These are phyloP conservation scores for Tylopilus cervinicoccineus DNA, from an alignment of 768 basidiomycete genomes.

Conservation along the genomic window DNA sequence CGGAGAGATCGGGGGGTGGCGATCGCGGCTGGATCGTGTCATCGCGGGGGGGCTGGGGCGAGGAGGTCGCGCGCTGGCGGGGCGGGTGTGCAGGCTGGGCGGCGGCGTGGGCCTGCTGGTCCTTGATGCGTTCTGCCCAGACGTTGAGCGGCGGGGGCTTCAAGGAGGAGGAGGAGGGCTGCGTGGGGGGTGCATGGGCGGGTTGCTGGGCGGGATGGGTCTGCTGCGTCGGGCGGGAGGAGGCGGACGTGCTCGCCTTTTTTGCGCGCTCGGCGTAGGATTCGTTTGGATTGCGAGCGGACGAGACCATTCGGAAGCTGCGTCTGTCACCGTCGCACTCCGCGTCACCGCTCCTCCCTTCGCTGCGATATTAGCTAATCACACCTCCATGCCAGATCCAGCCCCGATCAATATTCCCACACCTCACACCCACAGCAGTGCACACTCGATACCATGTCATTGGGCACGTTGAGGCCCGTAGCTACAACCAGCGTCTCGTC, in stretches of 20 bases:
- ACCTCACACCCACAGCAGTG: too few relatives aligned
- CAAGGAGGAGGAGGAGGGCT: slow-evolving; percentile 7
- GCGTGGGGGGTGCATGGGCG: background rate
- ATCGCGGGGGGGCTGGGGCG: slow-evolving; percentile 13
- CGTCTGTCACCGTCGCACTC: slow-evolving; percentile 22
- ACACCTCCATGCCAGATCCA: slow-evolving; percentile 9
- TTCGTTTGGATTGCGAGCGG: slow-evolving; percentile 37
- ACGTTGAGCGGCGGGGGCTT: slow-evolving; percentile 34
- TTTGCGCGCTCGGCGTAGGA: slow-evolving; percentile 58
- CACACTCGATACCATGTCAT: too few relatives aligned
- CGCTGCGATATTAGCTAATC: slow-evolving; percentile 17
- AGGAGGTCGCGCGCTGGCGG: slow-evolving; percentile 10
- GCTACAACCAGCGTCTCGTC: slow-evolving; percentile 9
- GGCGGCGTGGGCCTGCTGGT: slow-evolving; percentile 32
- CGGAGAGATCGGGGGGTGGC: slow-evolving; percentile 11
- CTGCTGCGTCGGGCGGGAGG: background rate
- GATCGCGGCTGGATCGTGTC: slow-evolving; percentile 19
- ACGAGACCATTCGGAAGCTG: slow-evolving; percentile 30
- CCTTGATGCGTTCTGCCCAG: slow-evolving; percentile 41
- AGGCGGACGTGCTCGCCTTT: slow-evolving; percentile 32
- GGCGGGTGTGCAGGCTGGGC: slow-evolving; percentile 15
- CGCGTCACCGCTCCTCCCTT: slow-evolving; percentile 13
- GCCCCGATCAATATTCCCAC: slow-evolving; percentile 1
- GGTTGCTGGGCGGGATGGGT: slow-evolving; percentile 7
- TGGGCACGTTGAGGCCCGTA: slow-evolving; percentile 38